phyloP scores from a whole-genome alignment of 139 green algal genomes.

The Micromonas pusilla region DNA sequence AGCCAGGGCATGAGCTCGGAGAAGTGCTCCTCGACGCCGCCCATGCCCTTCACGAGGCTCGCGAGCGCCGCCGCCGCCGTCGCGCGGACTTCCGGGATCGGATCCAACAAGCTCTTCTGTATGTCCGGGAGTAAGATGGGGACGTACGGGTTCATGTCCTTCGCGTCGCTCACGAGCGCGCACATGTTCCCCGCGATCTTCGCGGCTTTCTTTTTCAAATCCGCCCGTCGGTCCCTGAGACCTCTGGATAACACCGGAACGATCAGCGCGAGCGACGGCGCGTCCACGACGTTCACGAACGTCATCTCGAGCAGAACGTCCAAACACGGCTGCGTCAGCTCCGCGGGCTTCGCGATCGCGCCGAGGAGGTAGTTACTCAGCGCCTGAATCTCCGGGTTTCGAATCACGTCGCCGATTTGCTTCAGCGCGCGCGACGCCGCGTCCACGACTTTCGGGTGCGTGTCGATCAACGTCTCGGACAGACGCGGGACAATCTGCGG shows the following conservation, averaged over 20 bases:
- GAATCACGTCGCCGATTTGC: conserved; percentile 87
- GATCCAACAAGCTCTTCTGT: conserved; percentile 82
- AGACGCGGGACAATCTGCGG: conserved; percentile 87
- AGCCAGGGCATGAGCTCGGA: conserved; percentile 78
- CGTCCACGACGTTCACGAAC: conserved; percentile 94
- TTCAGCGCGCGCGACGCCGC: conserved; percentile 71
- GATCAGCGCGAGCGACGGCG: conserved; percentile 85
- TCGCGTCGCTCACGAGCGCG: conserved; percentile 80
- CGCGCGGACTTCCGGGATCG: conserved; percentile 80
- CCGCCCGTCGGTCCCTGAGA: conserved; percentile 76
- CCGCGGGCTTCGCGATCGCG: conserved; percentile 77
- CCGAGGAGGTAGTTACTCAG: conserved; percentile 75
- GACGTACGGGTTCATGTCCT: conserved; percentile 93
- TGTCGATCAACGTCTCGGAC: conserved; percentile 65
- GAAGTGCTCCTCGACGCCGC: conserved; percentile 31
- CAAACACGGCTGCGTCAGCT: conserved; percentile 57
- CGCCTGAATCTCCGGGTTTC: conserved; percentile 82
- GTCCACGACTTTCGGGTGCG: conserved; percentile 81
- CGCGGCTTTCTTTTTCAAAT: conserved; percentile 86
- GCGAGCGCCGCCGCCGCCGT: conserved; percentile 76
- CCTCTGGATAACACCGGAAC: conserved; percentile 83
- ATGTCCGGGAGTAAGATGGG: conserved; percentile 84
- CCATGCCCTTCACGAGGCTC: conserved; percentile 72
- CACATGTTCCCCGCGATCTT: conserved; percentile 93
- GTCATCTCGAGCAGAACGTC: conserved; percentile 77